phyloP scores from a whole-genome alignment of 1,139 yeast species.

The Arxiozyma telluris region DNA sequence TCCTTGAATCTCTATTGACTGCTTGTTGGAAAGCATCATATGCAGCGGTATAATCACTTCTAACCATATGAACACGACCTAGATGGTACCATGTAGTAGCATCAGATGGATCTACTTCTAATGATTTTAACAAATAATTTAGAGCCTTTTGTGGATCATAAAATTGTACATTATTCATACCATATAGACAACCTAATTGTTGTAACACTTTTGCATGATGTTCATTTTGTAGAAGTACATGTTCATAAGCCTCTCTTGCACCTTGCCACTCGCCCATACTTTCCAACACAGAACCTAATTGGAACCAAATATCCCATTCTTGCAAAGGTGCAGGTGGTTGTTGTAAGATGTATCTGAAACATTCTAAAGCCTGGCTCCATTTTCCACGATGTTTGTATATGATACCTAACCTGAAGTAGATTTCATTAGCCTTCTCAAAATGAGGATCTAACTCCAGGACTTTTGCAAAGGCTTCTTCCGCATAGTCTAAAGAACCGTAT shows the following conservation, averaged over 20 bases:
- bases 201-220: slow-evolving; percentile 93
- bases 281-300: slow-evolving; percentile 90
- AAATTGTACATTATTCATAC: slow-evolving; percentile 57
- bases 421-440: slow-evolving; percentile 93
- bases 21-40: slow-evolving; percentile 99
- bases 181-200: slow-evolving; percentile 90
- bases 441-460: slow-evolving; percentile 92
- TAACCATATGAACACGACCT: slow-evolving; percentile 94
- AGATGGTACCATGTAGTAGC: slow-evolving; percentile 96
- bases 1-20: slow-evolving; percentile 89
- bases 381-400: slow-evolving; percentile 93
- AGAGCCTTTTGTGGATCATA: slow-evolving; percentile 81
- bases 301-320: slow-evolving; percentile 97
- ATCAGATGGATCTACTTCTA: slow-evolving; percentile 82
- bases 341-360: slow-evolving; percentile 81
- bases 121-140: slow-evolving; percentile 70
- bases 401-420: slow-evolving; percentile 92
- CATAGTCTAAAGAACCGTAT: slow-evolving; percentile 91
- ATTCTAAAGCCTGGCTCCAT: slow-evolving; percentile 77
- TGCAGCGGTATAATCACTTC: slow-evolving; percentile 90
- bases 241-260: slow-evolving; percentile 91
- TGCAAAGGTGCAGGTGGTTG: slow-evolving; percentile 94
- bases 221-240: slow-evolving; percentile 81
- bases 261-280: slow-evolving; percentile 87
- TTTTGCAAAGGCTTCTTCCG: slow-evolving; percentile 95